Evolutionary conservation across 2,329 filamentous ascomycete genomes (phyloP), one percentile per base, ranked within the genome.

Genomic region (Ophiostoma piceae): DNA sequence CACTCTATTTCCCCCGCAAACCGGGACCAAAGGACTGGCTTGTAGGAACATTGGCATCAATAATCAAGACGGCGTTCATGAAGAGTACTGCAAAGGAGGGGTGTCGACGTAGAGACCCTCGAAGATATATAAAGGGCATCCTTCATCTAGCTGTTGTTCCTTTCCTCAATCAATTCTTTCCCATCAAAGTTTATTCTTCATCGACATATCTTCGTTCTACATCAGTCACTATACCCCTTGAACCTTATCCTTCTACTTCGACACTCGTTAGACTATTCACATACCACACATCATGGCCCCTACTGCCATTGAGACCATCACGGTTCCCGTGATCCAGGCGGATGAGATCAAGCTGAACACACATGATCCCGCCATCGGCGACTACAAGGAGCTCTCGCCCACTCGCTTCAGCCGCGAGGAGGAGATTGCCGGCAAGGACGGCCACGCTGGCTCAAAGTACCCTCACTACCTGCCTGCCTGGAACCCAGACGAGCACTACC

Each of bases 381-480:
- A 74, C 71, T 75, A 75, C 69, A 76, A 75, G 73, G 69, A 72
- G 67, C 71, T 74, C 35, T 71, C 71, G 65, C 68, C 72, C 3
- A 69, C 65, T 3, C 43, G 29, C 3, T 73, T 71, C 67, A 72
- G 70, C 68, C 70, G 62, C 35, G 70, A 74, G 19, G 72, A 68
- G 29, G 74, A 76, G 67, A 70, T 71, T 43, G 68, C 70, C 1
- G 74, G 71, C 68, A 73, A 71, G 60, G 69, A 67, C 32, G 72
- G 70, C 54, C 72, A 72, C 14, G 64, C 69, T 22, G 70, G 68
- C 3, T 74, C 74, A 35, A 73, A 74, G 73, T 90, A 89, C 74
- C 85, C 87, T 1, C 80, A 90, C 74, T 92, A 91, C 77, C 83
- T 90, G 19, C 87, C 88, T 4, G 84, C 84, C 0, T 90, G 87